Evolutionary conservation across 1,284 basidiomycete species (phyloP).

Genomic region (Moesziomyces antarcticus): DNA sequence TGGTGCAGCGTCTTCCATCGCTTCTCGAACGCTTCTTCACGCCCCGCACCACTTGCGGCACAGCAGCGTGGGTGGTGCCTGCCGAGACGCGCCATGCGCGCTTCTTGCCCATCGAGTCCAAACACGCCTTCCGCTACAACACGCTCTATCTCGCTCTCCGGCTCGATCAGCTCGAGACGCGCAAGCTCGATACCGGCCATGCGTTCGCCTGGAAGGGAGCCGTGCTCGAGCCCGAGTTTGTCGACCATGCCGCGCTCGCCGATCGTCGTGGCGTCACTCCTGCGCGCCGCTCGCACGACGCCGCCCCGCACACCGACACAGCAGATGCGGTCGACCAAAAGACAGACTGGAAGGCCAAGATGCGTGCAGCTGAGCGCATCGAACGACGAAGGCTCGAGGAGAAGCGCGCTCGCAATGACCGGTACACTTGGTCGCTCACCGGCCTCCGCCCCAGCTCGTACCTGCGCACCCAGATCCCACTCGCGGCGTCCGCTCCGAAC

Average conservation of each 20-base stretch:
- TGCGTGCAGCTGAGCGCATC: constrained; percentile 34
- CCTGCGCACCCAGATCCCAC: constrained; percentile 21
- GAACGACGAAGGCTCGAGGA: constrained; percentile 20
- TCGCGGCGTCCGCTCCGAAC: neutral
- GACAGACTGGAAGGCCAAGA: constrained; percentile 27
- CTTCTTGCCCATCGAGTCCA: constrained; percentile 72
- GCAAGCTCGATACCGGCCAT: constrained; percentile 72
- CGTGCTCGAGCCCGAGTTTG: constrained; percentile 23
- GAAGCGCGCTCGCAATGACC: constrained; percentile 18
- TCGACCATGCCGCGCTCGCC: constrained; percentile 24
- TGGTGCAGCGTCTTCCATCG: constrained; percentile 4
- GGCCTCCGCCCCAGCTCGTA: constrained; percentile 25
- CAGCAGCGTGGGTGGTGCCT: constrained; percentile 40
- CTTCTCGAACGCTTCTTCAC: constrained; percentile 24
- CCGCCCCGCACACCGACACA: neutral
- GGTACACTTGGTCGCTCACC: constrained; percentile 22
- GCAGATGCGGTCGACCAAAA: neutral
- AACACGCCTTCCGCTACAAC: constrained; percentile 76
- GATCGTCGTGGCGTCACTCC: constrained; percentile 12
- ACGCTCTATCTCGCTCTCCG: constrained; percentile 75
- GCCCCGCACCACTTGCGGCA: neutral
- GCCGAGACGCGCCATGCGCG: constrained; percentile 72
- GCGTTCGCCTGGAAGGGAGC: constrained; percentile 58
- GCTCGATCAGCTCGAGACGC: constrained; percentile 73
- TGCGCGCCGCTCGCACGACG: neutral